A percentile compares a stretch with the other conserved stretches of the same genome.
Evolutionary conservation across 371 early-diverging fungal genomes (phyloP).

Genomic region (Fennellomyces sp.): DNA sequence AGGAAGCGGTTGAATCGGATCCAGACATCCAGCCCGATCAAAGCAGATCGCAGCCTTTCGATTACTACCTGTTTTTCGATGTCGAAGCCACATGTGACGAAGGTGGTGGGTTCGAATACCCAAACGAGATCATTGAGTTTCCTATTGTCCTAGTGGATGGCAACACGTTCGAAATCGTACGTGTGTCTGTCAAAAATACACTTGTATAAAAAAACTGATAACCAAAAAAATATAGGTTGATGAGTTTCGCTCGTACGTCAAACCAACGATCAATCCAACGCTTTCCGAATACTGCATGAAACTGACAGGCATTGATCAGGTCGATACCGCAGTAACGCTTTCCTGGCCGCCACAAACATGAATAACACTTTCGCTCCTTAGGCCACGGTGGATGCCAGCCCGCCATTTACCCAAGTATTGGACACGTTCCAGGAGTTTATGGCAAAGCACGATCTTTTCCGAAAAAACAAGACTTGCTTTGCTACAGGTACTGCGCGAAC

Average conservation of each 20-base stretch:
- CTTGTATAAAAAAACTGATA: no score
- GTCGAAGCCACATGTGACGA: slow-evolving; percentile 84
- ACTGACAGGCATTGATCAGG: slow-evolving; percentile 77
- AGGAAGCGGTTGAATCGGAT: not conserved
- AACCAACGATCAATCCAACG: slow-evolving; percentile 66
- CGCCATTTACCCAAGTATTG: slow-evolving; percentile 44
- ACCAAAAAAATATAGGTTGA: slow-evolving; percentile 45
- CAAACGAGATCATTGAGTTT: slow-evolving; percentile 87
- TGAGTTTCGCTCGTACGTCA: slow-evolving; percentile 75
- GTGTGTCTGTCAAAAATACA: no score
- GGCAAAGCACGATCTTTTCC: slow-evolving; percentile 54
- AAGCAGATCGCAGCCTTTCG: slow-evolving; percentile 34
- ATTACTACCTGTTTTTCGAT: slow-evolving; percentile 75
- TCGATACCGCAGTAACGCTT: no score
- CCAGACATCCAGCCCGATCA: not conserved
- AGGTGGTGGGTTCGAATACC: slow-evolving; percentile 54
- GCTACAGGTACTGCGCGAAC: slow-evolving; percentile 34
- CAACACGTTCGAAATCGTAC: slow-evolving; percentile 58
- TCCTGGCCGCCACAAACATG: not conserved
- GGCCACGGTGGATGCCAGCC: slow-evolving; percentile 61
- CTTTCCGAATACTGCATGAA: slow-evolving; percentile 72
- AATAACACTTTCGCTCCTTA: not conserved
- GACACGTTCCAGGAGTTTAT: slow-evolving; percentile 46
- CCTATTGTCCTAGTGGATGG: slow-evolving; percentile 76
- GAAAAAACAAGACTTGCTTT: slow-evolving; percentile 40